Conservation (phyloP, 2,329 filamentous ascomycete species). For the Cyphellophora europaea region DNA sequence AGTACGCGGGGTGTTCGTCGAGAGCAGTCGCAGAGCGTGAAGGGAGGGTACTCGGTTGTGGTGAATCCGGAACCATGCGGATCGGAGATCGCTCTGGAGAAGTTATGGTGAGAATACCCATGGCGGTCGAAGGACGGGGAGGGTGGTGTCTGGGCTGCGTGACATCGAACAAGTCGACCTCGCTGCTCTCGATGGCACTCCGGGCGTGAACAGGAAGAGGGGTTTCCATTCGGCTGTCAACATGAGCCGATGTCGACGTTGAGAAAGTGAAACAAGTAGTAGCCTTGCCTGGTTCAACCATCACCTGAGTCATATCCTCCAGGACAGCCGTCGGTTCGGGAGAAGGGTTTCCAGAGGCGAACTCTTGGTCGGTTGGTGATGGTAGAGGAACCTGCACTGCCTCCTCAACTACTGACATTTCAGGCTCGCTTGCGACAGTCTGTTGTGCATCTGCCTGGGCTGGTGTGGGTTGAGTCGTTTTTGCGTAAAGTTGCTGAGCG, state of each 20-base stretch:
- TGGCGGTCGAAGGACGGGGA: conserved; percentile 17
- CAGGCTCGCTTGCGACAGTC: no score
- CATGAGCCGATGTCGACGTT: conserved; percentile 13
- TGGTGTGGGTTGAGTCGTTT: neutral
- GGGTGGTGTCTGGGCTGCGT: conserved; percentile 15
- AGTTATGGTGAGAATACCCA: conserved; percentile 14
- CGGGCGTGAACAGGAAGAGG: conserved; percentile 8
- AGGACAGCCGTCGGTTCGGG: conserved; percentile 15
- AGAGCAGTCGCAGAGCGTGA: conserved; percentile 1
- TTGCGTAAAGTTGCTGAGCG: no score
- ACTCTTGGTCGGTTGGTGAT: conserved; percentile 11
- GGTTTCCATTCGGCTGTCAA: conserved; percentile 1
- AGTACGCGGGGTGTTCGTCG: neutral
- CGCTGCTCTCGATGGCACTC: conserved; percentile 6
- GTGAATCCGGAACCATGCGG: conserved; percentile 17
- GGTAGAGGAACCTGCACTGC: conserved; percentile 16
- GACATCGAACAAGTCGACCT: conserved; percentile 17
- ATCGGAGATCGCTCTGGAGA: conserved; percentile 16
- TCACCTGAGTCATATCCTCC: conserved; percentile 19
- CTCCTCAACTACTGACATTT: conserved; percentile 8
- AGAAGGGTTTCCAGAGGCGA: conserved; percentile 7
- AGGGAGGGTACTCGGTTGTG: conserved; percentile 3
- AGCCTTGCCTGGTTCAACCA: conserved; percentile 15
- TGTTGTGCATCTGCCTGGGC: neutral
- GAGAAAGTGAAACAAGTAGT: conserved; percentile 16